Base-by-base conservation (phyloP, 305 asterid genomes). In the Fraxinus greggii region DNA sequence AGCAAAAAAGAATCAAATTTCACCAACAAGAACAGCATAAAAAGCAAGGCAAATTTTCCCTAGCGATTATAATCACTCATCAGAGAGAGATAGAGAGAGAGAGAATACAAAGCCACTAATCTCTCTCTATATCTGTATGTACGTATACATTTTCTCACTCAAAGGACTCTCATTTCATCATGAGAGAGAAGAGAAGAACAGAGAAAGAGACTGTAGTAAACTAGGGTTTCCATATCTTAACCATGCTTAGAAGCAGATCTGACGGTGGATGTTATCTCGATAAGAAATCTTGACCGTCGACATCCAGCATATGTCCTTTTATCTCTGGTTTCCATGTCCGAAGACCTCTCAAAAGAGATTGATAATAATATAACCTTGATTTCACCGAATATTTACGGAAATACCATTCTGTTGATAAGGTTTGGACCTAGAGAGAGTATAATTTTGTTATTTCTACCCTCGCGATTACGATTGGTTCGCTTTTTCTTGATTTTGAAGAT, bases 291-390 rank as follows among this genome's bases (percentile, higher is more conserved):
- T 82, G 89, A 84, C 88, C 91, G 86, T 88, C 38, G 72, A 69
- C 86, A 85, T 82, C 86, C 88, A 78, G 89, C 89, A 75, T 83
- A 83, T 85, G 87, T 89, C 86, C 85, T 82, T 82, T 84, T 89
- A 80, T 87, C 90, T 83, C 92, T 80, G 84, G 83, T 81, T 87
- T 83, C 86, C 85, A 84, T 84, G 23, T 51, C 61, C 61, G 19
- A 17, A 51, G 61, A 69, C 17, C 23, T 69, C 75, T 51, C 75
- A 69, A 69, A 69, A 29, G 75, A 36, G 12, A 69, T 1, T 12
- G 75, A 17, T 51, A 28, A 69, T 67, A 24, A 69, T 24, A 69
- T 69, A 13, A 69, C 75, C 75, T 24, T 69, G 38, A 13, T 15
- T 29, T 69, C 15, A 12, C 24, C n/a, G 17, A 24, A 69, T 12